Conservation (phyloP, 2,329 filamentous ascomycete genomes). For the Lasiodiplodia hormozganensis region DNA sequence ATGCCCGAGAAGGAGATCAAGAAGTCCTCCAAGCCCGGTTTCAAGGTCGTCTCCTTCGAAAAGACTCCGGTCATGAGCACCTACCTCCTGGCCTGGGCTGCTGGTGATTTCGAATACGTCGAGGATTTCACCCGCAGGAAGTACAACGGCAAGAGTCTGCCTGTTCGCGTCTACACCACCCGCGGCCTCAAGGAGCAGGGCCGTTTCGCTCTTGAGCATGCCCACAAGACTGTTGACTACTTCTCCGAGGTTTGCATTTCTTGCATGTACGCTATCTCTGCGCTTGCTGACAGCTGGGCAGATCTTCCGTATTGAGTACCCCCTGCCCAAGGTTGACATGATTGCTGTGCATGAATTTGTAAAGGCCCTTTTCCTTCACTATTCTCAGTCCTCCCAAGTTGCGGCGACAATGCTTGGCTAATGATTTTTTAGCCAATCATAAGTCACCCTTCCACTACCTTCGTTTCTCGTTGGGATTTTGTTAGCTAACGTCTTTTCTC, state of each 20-base stretch:
- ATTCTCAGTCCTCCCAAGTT: conserved; percentile 37
- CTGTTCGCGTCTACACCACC: conserved; percentile 95
- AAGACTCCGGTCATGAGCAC: conserved; percentile 88
- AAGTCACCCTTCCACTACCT: conserved; percentile 39
- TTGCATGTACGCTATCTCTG: neutral
- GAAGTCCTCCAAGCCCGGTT: conserved; percentile 67
- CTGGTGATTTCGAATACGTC: conserved; percentile 96
- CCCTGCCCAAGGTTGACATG: conserved; percentile 88
- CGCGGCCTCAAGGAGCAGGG: conserved; percentile 93
- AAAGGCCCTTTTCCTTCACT: conserved; percentile 34
- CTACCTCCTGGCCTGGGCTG: conserved; percentile 88
- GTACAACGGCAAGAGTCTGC: conserved; percentile 90
- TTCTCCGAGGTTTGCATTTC: conserved; percentile 75
- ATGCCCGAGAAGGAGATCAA: conserved; percentile 82
- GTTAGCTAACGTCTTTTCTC: conserved; percentile 50
- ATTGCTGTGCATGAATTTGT: conserved; percentile 94
- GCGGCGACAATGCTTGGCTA: conserved; percentile 26
- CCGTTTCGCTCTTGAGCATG: conserved; percentile 86
- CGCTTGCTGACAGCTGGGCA: conserved; percentile 33
- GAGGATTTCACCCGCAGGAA: conserved; percentile 88
- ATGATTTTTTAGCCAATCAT: conserved; percentile 47
- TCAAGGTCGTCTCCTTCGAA: conserved; percentile 77
- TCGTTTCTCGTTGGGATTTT: neutral
- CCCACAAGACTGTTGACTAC: conserved; percentile 92
- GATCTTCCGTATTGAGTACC: conserved; percentile 91